Evolutionary conservation across 2,329 filamentous ascomycete species (phyloP).

Genomic region (Exophiala alcalophila): DNA sequence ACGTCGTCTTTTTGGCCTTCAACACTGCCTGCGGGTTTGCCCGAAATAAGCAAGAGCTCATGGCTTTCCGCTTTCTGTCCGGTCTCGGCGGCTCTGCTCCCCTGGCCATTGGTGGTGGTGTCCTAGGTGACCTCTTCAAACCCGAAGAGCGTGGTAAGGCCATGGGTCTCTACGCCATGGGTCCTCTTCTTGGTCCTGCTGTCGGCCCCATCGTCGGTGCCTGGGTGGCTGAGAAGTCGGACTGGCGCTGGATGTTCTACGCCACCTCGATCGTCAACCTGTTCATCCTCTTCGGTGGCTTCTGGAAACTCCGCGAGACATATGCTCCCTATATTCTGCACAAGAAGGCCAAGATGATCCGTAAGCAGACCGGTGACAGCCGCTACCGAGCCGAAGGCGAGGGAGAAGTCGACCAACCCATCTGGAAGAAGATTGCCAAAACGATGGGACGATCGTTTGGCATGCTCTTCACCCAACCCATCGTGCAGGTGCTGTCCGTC

Average conservation of each 20-base stretch:
- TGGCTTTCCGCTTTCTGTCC: constrained; percentile 58
- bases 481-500: constrained; percentile 53
- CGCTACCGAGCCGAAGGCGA: constrained; percentile 34
- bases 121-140: constrained; percentile 34
- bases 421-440: constrained; percentile 30
- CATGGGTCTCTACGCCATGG: constrained; percentile 31
- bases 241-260: constrained; percentile 41
- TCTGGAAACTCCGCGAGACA: constrained; percentile 59
- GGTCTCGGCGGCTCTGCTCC: constrained; percentile 60
- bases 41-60: constrained; percentile 52
- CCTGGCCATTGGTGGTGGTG: constrained; percentile 50
- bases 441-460: constrained; percentile 53
- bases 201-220: constrained; percentile 61
- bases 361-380: constrained; percentile 34
- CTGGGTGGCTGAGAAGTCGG: constrained; percentile 52
- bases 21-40: constrained; percentile 61
- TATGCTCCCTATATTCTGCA: constrained; percentile 60
- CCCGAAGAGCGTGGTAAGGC: constrained; percentile 33
- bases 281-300: constrained; percentile 54
- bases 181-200: constrained; percentile 35
- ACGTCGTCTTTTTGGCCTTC: constrained; percentile 57
- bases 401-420: constrained; percentile 30
- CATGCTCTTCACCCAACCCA: constrained; percentile 55
- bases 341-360: constrained; percentile 51
- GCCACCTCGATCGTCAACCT: constrained; percentile 59